phyloP scores from a whole-genome alignment of 164 flowering plant species.

The Saururus chinensis region DNA sequence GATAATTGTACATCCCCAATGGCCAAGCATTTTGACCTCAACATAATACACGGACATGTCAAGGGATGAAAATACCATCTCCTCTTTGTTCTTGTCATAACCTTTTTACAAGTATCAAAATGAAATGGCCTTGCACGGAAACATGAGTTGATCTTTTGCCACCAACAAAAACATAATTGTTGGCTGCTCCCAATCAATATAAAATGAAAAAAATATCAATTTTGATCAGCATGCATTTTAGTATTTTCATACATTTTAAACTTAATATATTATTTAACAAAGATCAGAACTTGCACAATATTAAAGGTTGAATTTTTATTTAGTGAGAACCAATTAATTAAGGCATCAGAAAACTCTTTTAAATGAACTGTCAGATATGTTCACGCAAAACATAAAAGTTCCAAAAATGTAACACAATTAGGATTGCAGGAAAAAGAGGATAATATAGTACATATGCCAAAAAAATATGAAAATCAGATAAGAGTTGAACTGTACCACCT shows the following conservation, averaged over 20 bases:
- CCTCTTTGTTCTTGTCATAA: neutral
- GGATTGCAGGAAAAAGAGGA: neutral
- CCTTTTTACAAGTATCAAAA: no score
- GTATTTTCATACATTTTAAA: no score
- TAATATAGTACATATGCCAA: neutral
- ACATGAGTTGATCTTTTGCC: no score
- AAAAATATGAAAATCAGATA: neutral
- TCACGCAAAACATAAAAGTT: neutral
- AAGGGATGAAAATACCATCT: neutral
- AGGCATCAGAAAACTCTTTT: neutral
- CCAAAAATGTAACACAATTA: neutral
- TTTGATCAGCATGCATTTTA: neutral
- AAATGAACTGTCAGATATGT: no score
- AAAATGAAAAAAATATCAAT: no score
- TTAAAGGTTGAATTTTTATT: neutral
- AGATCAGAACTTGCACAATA: neutral
- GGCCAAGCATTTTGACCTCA: neutral
- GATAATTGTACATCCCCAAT: neutral
- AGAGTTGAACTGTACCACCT: slow-evolving; percentile 29
- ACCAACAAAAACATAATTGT: no score
- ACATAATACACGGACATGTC: neutral
- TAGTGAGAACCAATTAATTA: no score
- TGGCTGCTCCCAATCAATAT: no score
- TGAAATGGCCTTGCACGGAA: no score
- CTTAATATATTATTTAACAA: no score